Evolutionary conservation across 164 flowering plant genomes (phyloP).

Genomic region (Dillenia turbinata): DNA sequence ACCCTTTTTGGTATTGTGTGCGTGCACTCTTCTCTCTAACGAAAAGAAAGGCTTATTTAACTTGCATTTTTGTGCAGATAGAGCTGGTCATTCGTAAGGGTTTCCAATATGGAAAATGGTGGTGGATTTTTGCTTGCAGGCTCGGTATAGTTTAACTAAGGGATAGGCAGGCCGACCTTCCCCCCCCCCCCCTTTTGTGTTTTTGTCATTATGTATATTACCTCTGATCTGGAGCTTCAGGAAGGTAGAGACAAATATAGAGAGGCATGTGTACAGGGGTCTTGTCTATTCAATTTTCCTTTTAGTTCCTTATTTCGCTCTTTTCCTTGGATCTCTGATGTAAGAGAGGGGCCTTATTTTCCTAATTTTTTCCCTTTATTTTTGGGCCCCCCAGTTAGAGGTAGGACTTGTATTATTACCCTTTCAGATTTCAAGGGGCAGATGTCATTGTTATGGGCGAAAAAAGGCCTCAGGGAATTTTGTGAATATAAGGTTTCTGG

Average conservation of each 20-base stretch:
- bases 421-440: slow-evolving; percentile 19
- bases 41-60: not conserved
- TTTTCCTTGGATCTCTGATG: slow-evolving; percentile 1
- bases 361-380: slow-evolving; percentile 10
- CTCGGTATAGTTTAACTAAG: slow-evolving; percentile 2
- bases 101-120: slow-evolving; percentile 6
- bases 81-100: slow-evolving; percentile 23
- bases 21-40: no score
- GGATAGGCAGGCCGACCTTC: slow-evolving; percentile 5
- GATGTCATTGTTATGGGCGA: slow-evolving; percentile 31
- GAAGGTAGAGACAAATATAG: slow-evolving; percentile 40
- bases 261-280: slow-evolving; percentile 45
- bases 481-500: slow-evolving; percentile 23
- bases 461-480: slow-evolving; percentile 27
- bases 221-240: slow-evolving; percentile 23
- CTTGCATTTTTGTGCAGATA: slow-evolving; percentile 22
- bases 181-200: not conserved
- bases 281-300: slow-evolving; percentile 13
- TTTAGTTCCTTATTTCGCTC: slow-evolving; percentile 2
- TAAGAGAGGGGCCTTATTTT: slow-evolving; percentile 3
- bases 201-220: slow-evolving; percentile 35
- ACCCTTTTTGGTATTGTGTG: no score
- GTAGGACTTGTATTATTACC: slow-evolving; percentile 34
- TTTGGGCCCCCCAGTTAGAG: slow-evolving; percentile 19
- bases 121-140: slow-evolving; percentile 15